Conservation (phyloP, 495 filamentous ascomycete species). For the Xylaria palmicola region DNA sequence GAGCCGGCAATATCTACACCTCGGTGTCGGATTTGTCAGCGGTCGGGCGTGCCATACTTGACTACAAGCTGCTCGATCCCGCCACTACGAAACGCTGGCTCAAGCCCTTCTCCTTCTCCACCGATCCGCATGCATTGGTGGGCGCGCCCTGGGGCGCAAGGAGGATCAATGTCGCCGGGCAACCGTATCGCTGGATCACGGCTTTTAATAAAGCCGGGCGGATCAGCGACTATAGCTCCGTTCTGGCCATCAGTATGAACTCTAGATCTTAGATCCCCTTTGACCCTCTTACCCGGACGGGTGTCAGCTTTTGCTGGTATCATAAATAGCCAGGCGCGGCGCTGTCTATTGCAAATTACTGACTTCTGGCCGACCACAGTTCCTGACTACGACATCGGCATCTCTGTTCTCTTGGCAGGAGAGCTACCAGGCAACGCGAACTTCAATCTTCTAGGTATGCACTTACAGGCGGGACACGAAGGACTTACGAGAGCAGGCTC, state of each 20-base stretch:
- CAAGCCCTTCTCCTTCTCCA: conserved; percentile 54
- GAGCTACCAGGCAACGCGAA: conserved; percentile 31
- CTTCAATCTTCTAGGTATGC: conserved; percentile 35
- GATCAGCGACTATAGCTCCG: conserved; percentile 47
- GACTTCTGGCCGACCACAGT: conserved; percentile 11
- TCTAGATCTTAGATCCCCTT: not conserved
- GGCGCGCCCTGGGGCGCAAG: conserved; percentile 62
- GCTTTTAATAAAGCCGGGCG: conserved; percentile 57
- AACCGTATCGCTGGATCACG: conserved; percentile 39
- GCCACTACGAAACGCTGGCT: conserved; percentile 56
- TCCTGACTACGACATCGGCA: conserved; percentile 56
- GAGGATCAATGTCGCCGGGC: conserved; percentile 30
- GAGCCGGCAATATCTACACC: conserved; percentile 59
- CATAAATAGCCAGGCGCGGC: not conserved
- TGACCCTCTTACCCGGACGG: not conserved
- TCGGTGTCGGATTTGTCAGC: conserved; percentile 50
- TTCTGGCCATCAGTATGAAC: conserved; percentile 41
- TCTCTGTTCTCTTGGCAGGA: conserved; percentile 52
- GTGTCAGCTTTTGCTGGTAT: not conserved
- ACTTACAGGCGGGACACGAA: too few species aligned
- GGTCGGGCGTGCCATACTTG: conserved; percentile 55
- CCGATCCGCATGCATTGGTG: conserved; percentile 43
- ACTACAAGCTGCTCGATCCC: conserved; percentile 47
- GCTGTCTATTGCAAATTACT: not conserved
- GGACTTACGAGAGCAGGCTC: not conserved